Base-by-base conservation (phyloP, 192 early-diverging fungal genomes). In the Gorgonomyces haynaldii region DNA sequence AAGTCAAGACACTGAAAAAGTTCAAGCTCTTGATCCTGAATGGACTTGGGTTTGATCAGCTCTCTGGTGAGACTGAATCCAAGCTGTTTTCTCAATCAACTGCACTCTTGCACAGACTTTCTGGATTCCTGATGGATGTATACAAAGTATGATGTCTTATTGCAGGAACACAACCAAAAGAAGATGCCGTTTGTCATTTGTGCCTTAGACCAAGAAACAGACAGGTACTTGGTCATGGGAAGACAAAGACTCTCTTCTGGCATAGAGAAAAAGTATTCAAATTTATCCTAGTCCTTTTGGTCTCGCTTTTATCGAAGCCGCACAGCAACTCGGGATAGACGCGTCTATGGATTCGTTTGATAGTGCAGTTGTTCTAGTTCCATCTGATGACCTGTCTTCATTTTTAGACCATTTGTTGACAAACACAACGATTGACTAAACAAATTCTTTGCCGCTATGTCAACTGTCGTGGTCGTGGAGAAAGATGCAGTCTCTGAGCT, bases 261-360 rank as follows among this genome's bases (percentile, higher is more conserved):
- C 31, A 56, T 64, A 52, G 64, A 77, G 62, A 60, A 74, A 67
- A 64, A 43, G 24, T 32, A 27, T 19, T 10, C 12, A 15, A 19
- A 2, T 57, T 53, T 49, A 54, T 47, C 44, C 4, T 48, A 89
- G 73, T 69, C 76, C 55, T 26, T 95, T 95, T 60, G 86, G 85
- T 0, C 50, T 81, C 48, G 81, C 88, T 4, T 96, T 93, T 61
- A 77, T 84, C 57, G 68, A 77, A 44, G 77, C 85, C 2, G 85
- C 89, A 0, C 54, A 67, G 8, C 67, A 78, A 22, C 67, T 80
- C 21, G 69, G 72, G 36, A 85, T 82, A 1, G 64, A 75, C 0
- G 61, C 79, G 8, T 70, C 67, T 16, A 67, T 75, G 42, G 86
- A 89, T 46, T 80, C 81, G 27, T 96, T 96, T 68, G 89, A 93